Evolutionary conservation across 1,139 yeast species (phyloP), one percentile per base, ranked within the genome.

Genomic region (Hansenula sp.): DNA sequence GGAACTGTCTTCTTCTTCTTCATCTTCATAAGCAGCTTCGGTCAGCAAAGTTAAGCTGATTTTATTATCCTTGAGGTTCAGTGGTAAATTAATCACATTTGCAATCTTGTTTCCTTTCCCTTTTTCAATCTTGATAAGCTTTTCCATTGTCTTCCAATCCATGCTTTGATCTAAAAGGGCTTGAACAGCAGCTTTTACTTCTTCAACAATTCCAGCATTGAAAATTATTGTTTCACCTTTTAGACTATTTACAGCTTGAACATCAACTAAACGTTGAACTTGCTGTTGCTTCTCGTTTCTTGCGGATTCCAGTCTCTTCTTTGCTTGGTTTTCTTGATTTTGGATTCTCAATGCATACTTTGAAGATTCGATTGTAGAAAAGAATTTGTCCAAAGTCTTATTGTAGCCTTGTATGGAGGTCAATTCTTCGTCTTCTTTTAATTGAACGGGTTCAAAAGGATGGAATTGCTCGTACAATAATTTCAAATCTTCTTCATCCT

Each of bases 111-210:
- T 85, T 1, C 82, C 82, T 48, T 82, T 75, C 2, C 68, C 62
- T 52, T 87, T 82, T 53, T 90, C 96, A 37, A 80, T 71, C 40
- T 73, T 66, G 40, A 92, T 80, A 42, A 82, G 66, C 48, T 82
- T 79, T 57, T 85, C 96, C 45, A 90, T 89, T 48, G 88, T 85
- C 27, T 78, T 74, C 98, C 98, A 92, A 59, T 92, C 97, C 90
- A 88, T 87, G 49, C 88, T 94, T 57, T 87, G 95, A 39, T 82
- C 80, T 6, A 90, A 50, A 42, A 87, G 64, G 1, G 68, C 68
- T 44, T 80, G 82, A 9, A 92, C 83, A 11, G 87, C 82, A 13
- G 60, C 65, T 44, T 77, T 81, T 36, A 95, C 89, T 21, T 77
- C 77, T 41, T 84, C 92, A 3, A 90, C 90, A 29, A 77, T 57